phyloP scores from a whole-genome alignment of 495 filamentous ascomycete genomes.

The Chaetomium fimeti region DNA sequence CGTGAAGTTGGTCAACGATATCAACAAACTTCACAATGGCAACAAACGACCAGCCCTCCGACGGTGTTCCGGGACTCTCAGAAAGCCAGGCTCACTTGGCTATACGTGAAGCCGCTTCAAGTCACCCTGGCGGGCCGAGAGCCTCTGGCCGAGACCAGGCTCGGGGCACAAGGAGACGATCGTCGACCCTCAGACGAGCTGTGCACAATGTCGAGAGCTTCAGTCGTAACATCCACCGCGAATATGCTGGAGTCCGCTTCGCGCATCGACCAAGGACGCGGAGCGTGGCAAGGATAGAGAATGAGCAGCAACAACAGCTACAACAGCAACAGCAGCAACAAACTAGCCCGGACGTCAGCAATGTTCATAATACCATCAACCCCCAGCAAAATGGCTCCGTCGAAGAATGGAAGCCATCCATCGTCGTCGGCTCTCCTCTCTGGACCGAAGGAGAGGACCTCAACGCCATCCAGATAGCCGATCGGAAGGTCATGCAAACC shows the following conservation, averaged over 20 bases:
- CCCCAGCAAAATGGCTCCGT: background rate
- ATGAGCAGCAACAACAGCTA: constrained; percentile 1
- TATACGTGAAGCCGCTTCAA: background rate
- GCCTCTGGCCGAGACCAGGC: background rate
- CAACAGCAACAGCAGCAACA: constrained; percentile 5
- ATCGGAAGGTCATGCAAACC: constrained; percentile 41
- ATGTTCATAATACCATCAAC: background rate
- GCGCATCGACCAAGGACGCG: constrained; percentile 19
- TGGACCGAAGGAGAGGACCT: constrained; percentile 39
- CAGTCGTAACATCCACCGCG: constrained; percentile 15
- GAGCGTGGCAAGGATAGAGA: constrained; percentile 18
- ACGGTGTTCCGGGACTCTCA: background rate
- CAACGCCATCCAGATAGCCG: constrained; percentile 41
- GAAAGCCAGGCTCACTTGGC: background rate
- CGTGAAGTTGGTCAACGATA: background rate
- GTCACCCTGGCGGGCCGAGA: background rate
- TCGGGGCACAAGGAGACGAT: background rate
- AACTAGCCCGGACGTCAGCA: background rate
- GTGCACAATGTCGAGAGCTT: constrained; percentile 22
- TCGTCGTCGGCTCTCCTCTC: constrained; percentile 29
- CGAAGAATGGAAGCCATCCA: constrained; percentile 29
- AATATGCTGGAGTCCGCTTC: background rate
- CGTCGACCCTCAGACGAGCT: background rate
- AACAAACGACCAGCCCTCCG: background rate
- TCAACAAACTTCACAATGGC: background rate